Evolutionary conservation across 345 rosid genomes (phyloP).

Genomic region (Melaleuca alternifolia): DNA sequence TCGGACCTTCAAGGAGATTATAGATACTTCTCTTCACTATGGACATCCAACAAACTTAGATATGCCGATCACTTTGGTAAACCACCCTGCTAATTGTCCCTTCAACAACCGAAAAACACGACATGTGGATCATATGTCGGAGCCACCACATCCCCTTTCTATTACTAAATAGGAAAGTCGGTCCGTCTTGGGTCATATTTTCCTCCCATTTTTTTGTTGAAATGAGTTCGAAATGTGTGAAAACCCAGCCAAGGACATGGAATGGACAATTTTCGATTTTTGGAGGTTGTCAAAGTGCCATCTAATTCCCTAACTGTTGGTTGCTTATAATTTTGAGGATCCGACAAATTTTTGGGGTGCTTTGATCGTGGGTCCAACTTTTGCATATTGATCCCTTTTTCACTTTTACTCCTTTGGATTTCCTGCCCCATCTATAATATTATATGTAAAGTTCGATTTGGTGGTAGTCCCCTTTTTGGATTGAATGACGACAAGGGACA

Average conservation of each 20-base stretch:
- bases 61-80: not conserved
- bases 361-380: not conserved
- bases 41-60: not conserved
- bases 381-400: not conserved
- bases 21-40: not conserved
- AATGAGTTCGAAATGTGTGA: not conserved
- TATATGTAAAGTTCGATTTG: not conserved
- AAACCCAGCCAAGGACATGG: not conserved
- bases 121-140: too few relatives aligned
- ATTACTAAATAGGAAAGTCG: not conserved
- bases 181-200: not conserved
- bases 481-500: too few relatives aligned
- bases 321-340: not conserved
- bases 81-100: not conserved
- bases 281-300: not conserved
- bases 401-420: not conserved
- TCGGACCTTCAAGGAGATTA: not conserved
- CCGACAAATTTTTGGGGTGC: not conserved
- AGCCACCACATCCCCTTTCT: not conserved
- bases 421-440: not conserved
- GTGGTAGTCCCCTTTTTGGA: not conserved
- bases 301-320: not conserved
- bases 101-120: not conserved
- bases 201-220: not conserved
- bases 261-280: not conserved